These are phyloP conservation scores for Daldinia bambusicola DNA, from an alignment of 495 filamentous ascomycete genomes.

Conservation along the genomic window DNA sequence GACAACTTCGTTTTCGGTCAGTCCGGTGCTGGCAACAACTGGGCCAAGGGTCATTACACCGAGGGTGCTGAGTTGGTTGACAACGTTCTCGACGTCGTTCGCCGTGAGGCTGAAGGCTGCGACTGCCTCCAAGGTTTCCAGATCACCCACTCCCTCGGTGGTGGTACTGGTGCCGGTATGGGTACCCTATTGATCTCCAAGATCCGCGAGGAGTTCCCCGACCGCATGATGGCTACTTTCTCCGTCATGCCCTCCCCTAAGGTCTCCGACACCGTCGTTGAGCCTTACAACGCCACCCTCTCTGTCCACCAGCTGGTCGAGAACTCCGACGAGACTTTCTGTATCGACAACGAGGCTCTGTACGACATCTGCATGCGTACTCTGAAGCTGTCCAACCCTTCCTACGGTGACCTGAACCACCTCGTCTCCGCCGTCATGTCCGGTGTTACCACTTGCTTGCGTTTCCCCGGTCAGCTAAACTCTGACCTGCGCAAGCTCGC, in stretches of 20 bases:
- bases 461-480: slow-evolving; percentile 99
- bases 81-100: slow-evolving; percentile 97
- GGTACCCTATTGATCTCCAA: slow-evolving; percentile 99
- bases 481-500: slow-evolving; percentile 99
- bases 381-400: slow-evolving; percentile 97
- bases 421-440: slow-evolving; percentile 99
- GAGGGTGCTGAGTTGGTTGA: slow-evolving; percentile 99
- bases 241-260: slow-evolving; percentile 99
- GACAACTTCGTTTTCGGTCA: slow-evolving; percentile 99
- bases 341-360: slow-evolving; percentile 99
- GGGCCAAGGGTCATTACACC: slow-evolving; percentile 99
- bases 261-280: slow-evolving; percentile 99
- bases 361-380: slow-evolving; percentile 99
- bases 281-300: slow-evolving; percentile 99
- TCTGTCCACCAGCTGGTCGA: slow-evolving; percentile 99
- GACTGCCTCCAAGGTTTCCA: slow-evolving; percentile 99
- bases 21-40: slow-evolving; percentile 99
- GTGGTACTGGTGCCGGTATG: slow-evolving; percentile 99
- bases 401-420: slow-evolving; percentile 99
- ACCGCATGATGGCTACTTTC: slow-evolving; percentile 99
- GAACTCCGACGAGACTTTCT: slow-evolving; percentile 99
- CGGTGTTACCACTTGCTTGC: slow-evolving; percentile 96
- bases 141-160: slow-evolving; percentile 99
- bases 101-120: slow-evolving; percentile 97
- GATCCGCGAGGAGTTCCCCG: slow-evolving; percentile 99